These are phyloP conservation scores for Nasturtium officinale DNA, from an alignment of 345 rosid genomes.

Conservation along the genomic window DNA sequence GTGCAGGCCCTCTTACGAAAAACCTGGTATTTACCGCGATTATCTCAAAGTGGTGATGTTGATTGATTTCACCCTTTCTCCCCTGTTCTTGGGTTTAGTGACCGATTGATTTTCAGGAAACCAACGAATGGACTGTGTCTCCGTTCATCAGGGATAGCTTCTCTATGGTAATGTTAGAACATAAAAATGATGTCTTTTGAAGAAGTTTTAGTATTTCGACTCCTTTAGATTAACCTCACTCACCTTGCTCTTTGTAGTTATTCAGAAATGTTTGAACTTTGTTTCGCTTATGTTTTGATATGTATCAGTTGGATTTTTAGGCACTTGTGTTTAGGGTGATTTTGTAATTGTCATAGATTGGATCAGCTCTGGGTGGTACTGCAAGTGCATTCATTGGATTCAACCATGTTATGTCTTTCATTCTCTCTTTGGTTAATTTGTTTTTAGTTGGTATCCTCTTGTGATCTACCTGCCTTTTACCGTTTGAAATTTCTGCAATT, in stretches of 20 bases:
- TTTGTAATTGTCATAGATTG: constrained; percentile 56
- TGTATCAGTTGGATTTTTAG: neutral
- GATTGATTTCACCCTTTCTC: constrained; percentile 30
- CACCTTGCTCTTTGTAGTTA: no score
- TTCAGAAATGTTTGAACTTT: neutral
- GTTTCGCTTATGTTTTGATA: neutral
- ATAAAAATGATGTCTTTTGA: neutral
- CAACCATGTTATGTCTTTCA: constrained; percentile 42
- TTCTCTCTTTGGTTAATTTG: neutral
- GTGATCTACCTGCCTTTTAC: neutral
- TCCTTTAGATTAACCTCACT: no score
- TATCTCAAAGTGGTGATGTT: no score
- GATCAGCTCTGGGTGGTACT: constrained; percentile 87
- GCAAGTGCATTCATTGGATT: constrained; percentile 49
- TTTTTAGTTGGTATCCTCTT: neutral
- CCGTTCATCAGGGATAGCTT: constrained; percentile 90
- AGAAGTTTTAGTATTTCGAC: neutral
- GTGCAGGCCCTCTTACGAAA: constrained; percentile 89
- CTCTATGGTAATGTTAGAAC: constrained; percentile 62
- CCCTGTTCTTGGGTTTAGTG: no score
- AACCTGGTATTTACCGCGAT: constrained; percentile 77
- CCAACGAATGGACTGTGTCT: constrained; percentile 78
- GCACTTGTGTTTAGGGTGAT: neutral
- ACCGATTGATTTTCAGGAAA: constrained; percentile 71
- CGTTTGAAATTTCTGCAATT: no score